Base-by-base conservation (phyloP, 2,329 filamentous ascomycete genomes). In the Claviceps quebecensis region DNA sequence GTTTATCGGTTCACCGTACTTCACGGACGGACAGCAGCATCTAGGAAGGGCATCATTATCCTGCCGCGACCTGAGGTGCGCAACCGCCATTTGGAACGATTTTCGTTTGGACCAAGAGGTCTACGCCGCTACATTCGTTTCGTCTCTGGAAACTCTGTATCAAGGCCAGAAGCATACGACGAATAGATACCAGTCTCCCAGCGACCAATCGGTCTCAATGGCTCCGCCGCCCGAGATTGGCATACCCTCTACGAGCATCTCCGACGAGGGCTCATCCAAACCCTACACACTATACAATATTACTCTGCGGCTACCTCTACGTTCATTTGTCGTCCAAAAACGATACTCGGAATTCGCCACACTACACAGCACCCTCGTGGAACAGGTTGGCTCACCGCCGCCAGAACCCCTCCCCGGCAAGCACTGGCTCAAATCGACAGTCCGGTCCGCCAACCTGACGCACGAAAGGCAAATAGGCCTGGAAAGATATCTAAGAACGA, bases 201-300 rank as follows among this genome's bases (percentile, higher is more conserved):
- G 17, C 13, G n/a, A 2, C 8, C n/a, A 41, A 4, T 0, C 9
- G 38, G 52, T 50, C 52, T 65, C 52, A 55, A 84, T 84, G 81
- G 77, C 78, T 55, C 80, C 81, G 49, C 78, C 81, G 40, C 74
- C 77, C 62, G 80, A 84, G 63, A 81, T 85, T 62, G 78, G 77
- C 54, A 84, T 84, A 57, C 80, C 80, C 11, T 78, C 78, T n/a
- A 83, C 81, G 47, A 81, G 77, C 56, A 67, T 78, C 53, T 72
- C 75, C 49, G 69, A 74, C 53, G 72, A 73, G 56, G 64, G 61
- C 55, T 61, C 65, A 5, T 71, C 74, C 56, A 87, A 87, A 60
- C 75, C 83, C 0, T 88, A 81, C 66, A 90, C 86, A 0, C 76
- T 84, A 56, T 91, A 90, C 72, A 86, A 87, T 65, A 83, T 90